Evolutionary conservation across 139 green algal species (phyloP).

Genomic region (Chlorella vulgaris): DNA sequence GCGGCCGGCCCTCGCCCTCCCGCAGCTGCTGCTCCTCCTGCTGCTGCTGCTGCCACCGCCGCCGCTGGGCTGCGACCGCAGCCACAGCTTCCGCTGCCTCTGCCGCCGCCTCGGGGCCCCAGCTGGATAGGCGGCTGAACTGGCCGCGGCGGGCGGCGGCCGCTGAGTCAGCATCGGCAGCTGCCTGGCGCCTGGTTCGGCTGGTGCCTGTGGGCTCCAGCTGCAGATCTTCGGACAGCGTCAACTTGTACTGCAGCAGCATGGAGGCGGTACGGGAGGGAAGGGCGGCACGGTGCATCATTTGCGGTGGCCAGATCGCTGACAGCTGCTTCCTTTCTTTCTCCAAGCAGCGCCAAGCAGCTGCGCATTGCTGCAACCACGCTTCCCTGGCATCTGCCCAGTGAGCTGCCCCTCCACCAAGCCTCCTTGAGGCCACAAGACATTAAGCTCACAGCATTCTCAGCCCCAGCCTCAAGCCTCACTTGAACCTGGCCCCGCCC

Average conservation of each 20-base stretch:
- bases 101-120: constrained; percentile 11
- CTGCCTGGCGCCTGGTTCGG: constrained; percentile 1
- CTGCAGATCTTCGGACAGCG: constrained; percentile 7
- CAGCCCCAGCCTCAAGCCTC: no score
- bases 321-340: background rate
- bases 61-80: background rate
- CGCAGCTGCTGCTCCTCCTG: background rate
- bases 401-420: no score
- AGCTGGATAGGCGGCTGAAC: constrained; percentile 10
- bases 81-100: background rate
- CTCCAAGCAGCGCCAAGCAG: background rate
- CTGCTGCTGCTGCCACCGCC: background rate
- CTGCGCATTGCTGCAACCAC: background rate
- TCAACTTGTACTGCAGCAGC: constrained; percentile 34
- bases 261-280: background rate
- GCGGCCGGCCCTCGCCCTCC: background rate
- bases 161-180: background rate
- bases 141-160: background rate
- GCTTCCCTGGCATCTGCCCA: no score
- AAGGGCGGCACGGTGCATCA: no score
- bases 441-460: no score
- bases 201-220: background rate
- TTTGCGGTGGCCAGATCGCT: no score
- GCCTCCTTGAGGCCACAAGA: background rate
- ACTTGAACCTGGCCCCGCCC: no score